Conservation (phyloP, 2,329 filamentous ascomycete species). For the Plectosphaerella plurivora region DNA sequence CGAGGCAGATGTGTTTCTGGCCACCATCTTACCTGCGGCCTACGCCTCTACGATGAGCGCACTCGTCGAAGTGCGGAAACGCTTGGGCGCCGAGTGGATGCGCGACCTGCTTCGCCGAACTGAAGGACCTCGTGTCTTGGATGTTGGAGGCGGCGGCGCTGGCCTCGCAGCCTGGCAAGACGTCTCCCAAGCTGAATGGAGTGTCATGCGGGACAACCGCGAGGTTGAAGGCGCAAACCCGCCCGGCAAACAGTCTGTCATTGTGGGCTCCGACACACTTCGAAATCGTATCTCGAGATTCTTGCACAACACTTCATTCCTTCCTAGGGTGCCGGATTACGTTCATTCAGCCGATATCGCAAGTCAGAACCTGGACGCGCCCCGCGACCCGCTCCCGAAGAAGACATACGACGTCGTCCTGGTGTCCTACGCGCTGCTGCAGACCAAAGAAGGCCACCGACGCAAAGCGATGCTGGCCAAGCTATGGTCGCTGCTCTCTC, state of each 20-base stretch:
- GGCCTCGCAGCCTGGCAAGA: conserved; percentile 73
- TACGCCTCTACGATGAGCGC: conserved; percentile 65
- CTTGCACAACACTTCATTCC: conserved; percentile 84
- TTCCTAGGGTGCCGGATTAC: conserved; percentile 88
- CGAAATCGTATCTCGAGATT: conserved; percentile 71
- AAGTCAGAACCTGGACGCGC: conserved; percentile 55
- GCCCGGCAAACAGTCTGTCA: conserved; percentile 72
- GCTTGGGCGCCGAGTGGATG: conserved; percentile 68
- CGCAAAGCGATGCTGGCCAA: conserved; percentile 80
- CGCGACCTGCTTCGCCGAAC: conserved; percentile 56
- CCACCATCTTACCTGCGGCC: conserved; percentile 63
- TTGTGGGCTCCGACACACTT: conserved; percentile 71
- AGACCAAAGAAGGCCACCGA: conserved; percentile 68
- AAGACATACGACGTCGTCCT: conserved; percentile 90
- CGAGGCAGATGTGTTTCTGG: conserved; percentile 69
- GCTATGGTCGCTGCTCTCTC: conserved; percentile 81
- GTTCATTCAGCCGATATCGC: conserved; percentile 59
- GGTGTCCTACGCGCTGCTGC: conserved; percentile 78
- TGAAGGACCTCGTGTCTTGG: conserved; percentile 60
- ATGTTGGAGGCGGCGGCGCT: conserved; percentile 70
- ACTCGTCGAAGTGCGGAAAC: conserved; percentile 68
- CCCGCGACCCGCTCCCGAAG: conserved; percentile 48
- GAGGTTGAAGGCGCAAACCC: conserved; percentile 34
- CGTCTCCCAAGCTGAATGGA: conserved; percentile 77
- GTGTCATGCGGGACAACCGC: conserved; percentile 53